These are phyloP conservation scores for Pseudogymnoascus sp. DNA, from an alignment of 2,329 filamentous ascomycete genomes.

Conservation along the genomic window DNA sequence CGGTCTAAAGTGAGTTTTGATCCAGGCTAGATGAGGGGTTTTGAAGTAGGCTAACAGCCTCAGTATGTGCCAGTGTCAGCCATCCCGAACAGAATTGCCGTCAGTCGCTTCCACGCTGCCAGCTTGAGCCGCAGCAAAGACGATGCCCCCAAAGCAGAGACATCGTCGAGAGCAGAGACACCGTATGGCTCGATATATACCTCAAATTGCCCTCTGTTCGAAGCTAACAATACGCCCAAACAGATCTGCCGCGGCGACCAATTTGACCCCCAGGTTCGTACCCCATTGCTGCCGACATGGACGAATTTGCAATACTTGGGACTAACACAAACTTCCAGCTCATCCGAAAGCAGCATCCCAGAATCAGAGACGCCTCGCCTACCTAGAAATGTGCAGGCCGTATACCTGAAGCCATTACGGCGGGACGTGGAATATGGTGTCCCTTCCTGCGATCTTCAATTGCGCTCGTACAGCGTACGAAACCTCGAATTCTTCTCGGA, in stretches of 20 bases:
- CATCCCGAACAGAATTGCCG: constrained; percentile 55
- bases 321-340: constrained; percentile 1
- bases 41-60: neutral
- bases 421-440: constrained; percentile 67
- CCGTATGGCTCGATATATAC: neutral
- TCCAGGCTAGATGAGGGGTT: neutral
- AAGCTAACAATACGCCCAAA: neutral
- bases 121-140: neutral
- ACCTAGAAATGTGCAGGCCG: constrained; percentile 73
- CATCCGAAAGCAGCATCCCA: neutral
- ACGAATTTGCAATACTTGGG: neutral
- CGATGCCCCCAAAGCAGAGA: neutral
- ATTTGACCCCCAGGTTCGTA: neutral
- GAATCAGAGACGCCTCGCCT: constrained; percentile 56
- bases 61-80: constrained; percentile 4
- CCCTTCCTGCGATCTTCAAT: constrained; percentile 81
- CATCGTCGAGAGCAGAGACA: constrained; percentile 3
- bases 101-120: constrained; percentile 15
- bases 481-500: constrained; percentile 93
- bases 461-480: constrained; percentile 83
- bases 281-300: neutral
- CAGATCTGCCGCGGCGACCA: neutral
- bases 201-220: neutral
- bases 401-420: constrained; percentile 78
- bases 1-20: constrained; percentile 1